These are phyloP conservation scores for Evansstolkia leycettana DNA, from an alignment of 495 filamentous ascomycete genomes.

Conservation along the genomic window DNA sequence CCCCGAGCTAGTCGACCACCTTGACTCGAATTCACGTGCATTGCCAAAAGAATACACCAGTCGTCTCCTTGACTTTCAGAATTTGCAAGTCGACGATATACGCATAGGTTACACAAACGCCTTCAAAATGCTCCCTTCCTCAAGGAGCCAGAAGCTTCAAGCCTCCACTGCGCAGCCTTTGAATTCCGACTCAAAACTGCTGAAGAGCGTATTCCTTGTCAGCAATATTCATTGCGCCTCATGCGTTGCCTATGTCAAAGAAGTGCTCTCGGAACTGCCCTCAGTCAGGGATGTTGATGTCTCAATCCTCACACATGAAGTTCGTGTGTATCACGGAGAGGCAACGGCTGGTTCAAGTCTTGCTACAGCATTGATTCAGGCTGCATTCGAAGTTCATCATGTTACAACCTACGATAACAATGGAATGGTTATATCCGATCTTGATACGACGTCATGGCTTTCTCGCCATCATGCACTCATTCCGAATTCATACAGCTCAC, in stretches of 20 bases:
- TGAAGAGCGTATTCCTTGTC: conserved; percentile 29
- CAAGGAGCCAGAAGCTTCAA: too few relatives aligned
- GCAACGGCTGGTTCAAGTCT: conserved; percentile 18
- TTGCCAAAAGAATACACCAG: too few relatives aligned
- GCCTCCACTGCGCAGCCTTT: neutral
- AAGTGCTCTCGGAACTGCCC: conserved; percentile 22
- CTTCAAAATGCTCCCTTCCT: too few relatives aligned
- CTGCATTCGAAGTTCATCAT: conserved; percentile 38
- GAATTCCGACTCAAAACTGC: neutral
- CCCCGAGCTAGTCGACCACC: too few relatives aligned
- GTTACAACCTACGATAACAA: conserved; percentile 26
- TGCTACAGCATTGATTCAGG: conserved; percentile 30
- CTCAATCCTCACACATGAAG: conserved; percentile 32
- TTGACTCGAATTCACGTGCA: too few relatives aligned
- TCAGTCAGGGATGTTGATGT: conserved; percentile 27
- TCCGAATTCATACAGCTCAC: conserved; percentile 10
- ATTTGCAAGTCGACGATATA: too few relatives aligned
- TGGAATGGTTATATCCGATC: conserved; percentile 17
- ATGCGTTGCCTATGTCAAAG: conserved; percentile 36
- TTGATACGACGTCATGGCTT: conserved; percentile 21
- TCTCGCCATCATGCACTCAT: conserved; percentile 15
- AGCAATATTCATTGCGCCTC: conserved; percentile 42
- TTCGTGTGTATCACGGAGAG: conserved; percentile 25
- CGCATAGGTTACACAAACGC: too few relatives aligned
- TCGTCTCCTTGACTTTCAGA: too few relatives aligned